These are phyloP conservation scores for Tripterygium wilfordii DNA, from an alignment of 177 flowering plant species.

Conservation along the genomic window DNA sequence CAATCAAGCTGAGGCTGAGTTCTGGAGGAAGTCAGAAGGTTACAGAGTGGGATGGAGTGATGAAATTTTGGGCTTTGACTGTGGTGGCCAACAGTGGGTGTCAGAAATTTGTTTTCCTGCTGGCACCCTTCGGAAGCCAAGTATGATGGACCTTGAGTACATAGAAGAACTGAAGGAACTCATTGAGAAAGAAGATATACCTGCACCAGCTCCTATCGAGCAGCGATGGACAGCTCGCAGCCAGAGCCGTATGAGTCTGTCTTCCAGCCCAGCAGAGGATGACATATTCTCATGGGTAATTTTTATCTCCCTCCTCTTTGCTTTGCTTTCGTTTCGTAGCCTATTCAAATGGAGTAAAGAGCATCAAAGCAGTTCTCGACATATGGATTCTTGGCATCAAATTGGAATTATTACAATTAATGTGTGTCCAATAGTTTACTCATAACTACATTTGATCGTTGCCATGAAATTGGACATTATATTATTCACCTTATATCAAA, in stretches of 20 bases:
- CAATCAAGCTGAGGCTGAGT: constrained; percentile 96
- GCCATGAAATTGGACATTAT: too few relatives aligned
- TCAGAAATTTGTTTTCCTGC: constrained; percentile 95
- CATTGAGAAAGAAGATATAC: constrained; percentile 69
- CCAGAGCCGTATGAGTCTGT: constrained; percentile 92
- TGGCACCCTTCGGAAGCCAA: constrained; percentile 78
- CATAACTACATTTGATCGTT: too few relatives aligned
- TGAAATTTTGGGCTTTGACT: constrained; percentile 95
- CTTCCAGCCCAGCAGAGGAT: constrained; percentile 67
- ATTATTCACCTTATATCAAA: too few relatives aligned
- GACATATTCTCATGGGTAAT: constrained; percentile 97
- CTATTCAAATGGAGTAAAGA: too few relatives aligned
- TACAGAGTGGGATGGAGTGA: constrained; percentile 98
- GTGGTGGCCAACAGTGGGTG: constrained; percentile 99
- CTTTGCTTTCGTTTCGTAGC: too few relatives aligned
- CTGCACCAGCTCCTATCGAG: constrained; percentile 98
- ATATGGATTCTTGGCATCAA: too few relatives aligned
- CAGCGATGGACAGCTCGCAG: constrained; percentile 93
- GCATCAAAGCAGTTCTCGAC: too few relatives aligned
- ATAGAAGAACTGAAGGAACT: constrained; percentile 78
- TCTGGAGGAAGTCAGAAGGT: constrained; percentile 96
- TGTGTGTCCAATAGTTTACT: too few relatives aligned
- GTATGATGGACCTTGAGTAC: constrained; percentile 86
- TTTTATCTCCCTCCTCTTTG: constrained; percentile 4
- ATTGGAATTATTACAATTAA: too few relatives aligned